phyloP scores from a whole-genome alignment of 768 basidiomycete genomes.

The Mycena leptocephala region DNA sequence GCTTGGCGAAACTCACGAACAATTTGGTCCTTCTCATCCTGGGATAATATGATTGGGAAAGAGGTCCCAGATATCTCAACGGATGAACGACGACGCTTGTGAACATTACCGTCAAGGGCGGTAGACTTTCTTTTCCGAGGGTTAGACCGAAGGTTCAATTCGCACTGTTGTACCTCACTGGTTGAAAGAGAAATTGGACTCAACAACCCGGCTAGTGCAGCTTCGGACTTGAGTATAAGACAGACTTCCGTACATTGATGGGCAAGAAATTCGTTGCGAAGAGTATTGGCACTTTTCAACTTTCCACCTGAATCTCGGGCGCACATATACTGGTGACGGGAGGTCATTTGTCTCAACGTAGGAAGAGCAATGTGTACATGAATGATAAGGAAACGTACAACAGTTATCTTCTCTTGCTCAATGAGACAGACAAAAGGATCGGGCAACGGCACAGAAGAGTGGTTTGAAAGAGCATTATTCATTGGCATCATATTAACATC shows the following conservation, averaged over 20 bases:
- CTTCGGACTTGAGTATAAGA: constrained; percentile 5
- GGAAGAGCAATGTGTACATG: neutral
- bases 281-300: neutral
- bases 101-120: neutral
- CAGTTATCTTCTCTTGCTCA: neutral
- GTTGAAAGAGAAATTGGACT: neutral
- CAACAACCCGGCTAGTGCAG: neutral
- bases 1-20: constrained; percentile 10
- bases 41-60: constrained; percentile 8
- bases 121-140: neutral
- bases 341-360: neutral
- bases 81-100: neutral
- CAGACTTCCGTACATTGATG: constrained; percentile 4
- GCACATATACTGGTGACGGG: neutral
- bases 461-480: neutral
- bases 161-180: neutral
- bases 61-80: neutral
- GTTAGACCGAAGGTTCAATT: neutral
- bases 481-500: neutral
- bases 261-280: constrained; percentile 3
- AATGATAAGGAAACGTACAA: neutral
- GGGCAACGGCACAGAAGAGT: neutral
- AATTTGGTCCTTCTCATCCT: constrained; percentile 19
- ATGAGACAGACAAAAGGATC: neutral
- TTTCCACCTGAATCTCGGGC: neutral